phyloP scores from a whole-genome alignment of 192 early-diverging fungal species.

The Phlyctochytrium bullatum region DNA sequence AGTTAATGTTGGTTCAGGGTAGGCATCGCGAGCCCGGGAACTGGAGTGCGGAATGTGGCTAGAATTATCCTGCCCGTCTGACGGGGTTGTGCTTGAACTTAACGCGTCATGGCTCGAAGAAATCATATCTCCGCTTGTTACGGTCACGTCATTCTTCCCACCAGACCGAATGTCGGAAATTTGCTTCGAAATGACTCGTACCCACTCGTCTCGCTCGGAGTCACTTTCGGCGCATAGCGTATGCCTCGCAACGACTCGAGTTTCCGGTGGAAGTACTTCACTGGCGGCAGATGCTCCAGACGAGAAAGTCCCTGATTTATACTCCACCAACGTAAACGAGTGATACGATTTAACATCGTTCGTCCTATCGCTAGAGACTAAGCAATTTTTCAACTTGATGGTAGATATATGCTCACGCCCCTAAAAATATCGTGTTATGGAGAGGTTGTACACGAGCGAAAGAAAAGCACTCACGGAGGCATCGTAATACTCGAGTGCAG shows the following conservation, averaged over 20 bases:
- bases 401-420: conserved; percentile 67
- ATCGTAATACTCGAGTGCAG: conserved; percentile 79
- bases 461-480: conserved; percentile 17
- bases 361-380: conserved; percentile 51
- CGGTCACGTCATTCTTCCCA: not conserved
- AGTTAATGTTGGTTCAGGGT: too few species aligned
- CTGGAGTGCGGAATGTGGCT: too few species aligned
- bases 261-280: conserved; percentile 30
- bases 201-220: conserved; percentile 88
- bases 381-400: conserved; percentile 75
- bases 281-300: not conserved
- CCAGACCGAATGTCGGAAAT: conserved; percentile 36
- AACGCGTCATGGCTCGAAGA: not conserved
- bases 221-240: conserved; percentile 89
- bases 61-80: too few species aligned
- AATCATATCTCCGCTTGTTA: not conserved
- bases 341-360: conserved; percentile 73
- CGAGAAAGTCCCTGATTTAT: conserved; percentile 43
- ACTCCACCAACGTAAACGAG: conserved; percentile 84
- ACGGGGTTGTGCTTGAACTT: too few species aligned
- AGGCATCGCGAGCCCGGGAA: not conserved
- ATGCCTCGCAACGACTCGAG: conserved; percentile 65
- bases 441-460: not conserved
- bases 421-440: conserved; percentile 23
- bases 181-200: conserved; percentile 62